phyloP scores from a whole-genome alignment of 805 yeast species.

The Candida michaelii region DNA sequence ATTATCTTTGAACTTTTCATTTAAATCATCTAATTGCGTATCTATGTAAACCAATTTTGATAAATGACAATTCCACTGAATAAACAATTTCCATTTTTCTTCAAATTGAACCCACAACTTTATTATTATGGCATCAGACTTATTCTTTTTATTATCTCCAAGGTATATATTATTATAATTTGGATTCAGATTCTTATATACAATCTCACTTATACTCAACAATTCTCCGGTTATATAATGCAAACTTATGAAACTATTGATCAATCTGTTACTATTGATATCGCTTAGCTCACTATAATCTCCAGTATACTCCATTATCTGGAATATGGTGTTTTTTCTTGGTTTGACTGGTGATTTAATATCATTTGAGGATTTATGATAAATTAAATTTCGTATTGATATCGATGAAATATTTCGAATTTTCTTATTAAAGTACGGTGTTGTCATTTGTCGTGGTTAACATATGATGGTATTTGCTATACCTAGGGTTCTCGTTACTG shows the following conservation, averaged over 20 bases:
- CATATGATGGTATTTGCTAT: no score
- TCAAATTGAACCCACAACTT: conserved; percentile 17
- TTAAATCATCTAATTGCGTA: conserved; percentile 10
- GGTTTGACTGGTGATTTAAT: background rate
- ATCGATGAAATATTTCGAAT: conserved; percentile 13
- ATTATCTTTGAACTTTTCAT: conserved; percentile 19
- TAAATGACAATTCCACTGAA: conserved; percentile 19
- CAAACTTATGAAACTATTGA: conserved; percentile 29
- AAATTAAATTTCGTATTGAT: conserved; percentile 4
- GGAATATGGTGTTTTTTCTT: conserved; percentile 5
- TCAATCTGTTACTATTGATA: conserved; percentile 17
- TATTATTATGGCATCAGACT: conserved; percentile 14
- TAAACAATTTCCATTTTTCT: conserved; percentile 22
- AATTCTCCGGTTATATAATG: conserved; percentile 19
- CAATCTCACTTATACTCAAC: conserved; percentile 35
- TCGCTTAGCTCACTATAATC: conserved; percentile 12
- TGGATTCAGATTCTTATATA: conserved; percentile 21
- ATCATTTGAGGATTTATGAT: background rate
- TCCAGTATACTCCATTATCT: conserved; percentile 4
- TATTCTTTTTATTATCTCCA: conserved; percentile 17
- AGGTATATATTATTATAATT: conserved; percentile 27
- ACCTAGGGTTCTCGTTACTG: no score
- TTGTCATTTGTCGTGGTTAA: no score
- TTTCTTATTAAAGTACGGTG: conserved; percentile 13
- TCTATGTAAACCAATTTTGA: conserved; percentile 15